Evolutionary conservation across 345 rosid species (phyloP), one percentile per base, ranked within the genome.

Genomic region (Populus davidiana): DNA sequence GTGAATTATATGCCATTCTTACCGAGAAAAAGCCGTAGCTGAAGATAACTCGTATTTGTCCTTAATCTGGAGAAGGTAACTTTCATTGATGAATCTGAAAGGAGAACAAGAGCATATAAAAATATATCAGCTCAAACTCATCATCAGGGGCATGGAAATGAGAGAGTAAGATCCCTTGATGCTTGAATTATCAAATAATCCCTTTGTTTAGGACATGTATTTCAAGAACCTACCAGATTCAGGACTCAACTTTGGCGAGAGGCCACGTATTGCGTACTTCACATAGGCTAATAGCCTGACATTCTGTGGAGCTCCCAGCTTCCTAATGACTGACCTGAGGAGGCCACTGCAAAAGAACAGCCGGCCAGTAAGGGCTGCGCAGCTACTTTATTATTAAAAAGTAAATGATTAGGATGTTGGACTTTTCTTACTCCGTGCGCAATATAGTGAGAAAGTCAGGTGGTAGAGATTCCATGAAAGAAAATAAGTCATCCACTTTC

Each of bases 391-490:
- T 20, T 7, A 63, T 20, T 7, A 14, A 14, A 33, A 12, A 75
- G 56, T 50, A 20, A 49, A 54, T 49, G 21, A 16, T 25, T 5
- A 43, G 41, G 25, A 5, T 8, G 4, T 67, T 66, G 25, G 66
- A 67, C 29, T 38, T 69, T 52, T 66, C 92, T 65, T 87, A 94
- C 98, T 94, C 98, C 74, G 88, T 83, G 27, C 94, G 91, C 56
- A 92, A 77, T 47, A 94, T 84, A 54, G 87, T 82, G 72, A 92
- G 86, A 72, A 94, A 90, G 80, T 92, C 90, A 35, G 93, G 86
- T 20, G 97, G 94, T 49, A 94, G 89, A 66, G 97, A 93, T 81
- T 91, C 98, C 94, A 91, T 86, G 82, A 94, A 94, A 13, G 91
- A 87, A 59, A 97, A 92, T 78, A 92, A 68, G 69, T 94, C 98